Evolutionary conservation across 768 basidiomycete species (phyloP).

Genomic region (Leccinum boreale): DNA sequence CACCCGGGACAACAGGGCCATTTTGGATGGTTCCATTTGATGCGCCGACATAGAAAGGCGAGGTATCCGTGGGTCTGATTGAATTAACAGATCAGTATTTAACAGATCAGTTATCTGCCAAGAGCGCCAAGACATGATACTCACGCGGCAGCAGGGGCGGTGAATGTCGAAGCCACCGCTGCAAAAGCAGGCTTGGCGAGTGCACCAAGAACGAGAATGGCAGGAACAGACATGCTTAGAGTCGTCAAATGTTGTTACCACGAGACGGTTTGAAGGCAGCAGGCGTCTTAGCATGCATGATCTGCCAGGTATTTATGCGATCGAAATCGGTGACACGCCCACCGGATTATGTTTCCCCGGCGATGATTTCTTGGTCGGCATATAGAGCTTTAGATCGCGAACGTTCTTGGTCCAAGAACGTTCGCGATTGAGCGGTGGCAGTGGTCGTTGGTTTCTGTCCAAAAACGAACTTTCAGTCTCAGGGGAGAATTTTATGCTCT

Average conservation of each 20-base stretch:
- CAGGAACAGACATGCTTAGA: conserved; percentile 5
- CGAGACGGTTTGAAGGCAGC: not conserved
- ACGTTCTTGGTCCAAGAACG: not conserved
- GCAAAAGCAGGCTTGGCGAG: conserved; percentile 14
- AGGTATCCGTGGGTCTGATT: conserved; percentile 22
- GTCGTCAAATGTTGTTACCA: not conserved
- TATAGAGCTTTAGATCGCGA: not conserved
- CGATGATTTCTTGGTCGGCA: not conserved
- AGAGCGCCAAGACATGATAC: conserved; percentile 3
- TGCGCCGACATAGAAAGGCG: conserved; percentile 38
- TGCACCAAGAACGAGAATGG: conserved; percentile 14
- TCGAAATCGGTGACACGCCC: not conserved
- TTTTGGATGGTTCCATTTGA: conserved; percentile 41
- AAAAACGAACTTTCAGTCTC: not conserved
- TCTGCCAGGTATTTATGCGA: conserved; percentile 7
- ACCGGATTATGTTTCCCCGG: not conserved
- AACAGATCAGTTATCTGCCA: conserved; percentile 1
- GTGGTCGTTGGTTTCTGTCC: not conserved
- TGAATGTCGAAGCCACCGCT: conserved; percentile 20
- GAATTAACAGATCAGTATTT: not conserved
- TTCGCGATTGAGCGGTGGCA: not conserved
- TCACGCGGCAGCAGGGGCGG: conserved; percentile 21
- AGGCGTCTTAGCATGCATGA: not conserved
- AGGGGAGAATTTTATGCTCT: not conserved
- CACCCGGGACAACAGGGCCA: conserved; percentile 36